Percentiles rank a stretch among this genome's conserved stretches.
These are phyloP conservation scores for Arthroderma uncinatum DNA, from an alignment of 2,329 filamentous ascomycete species.

Conservation along the genomic window DNA sequence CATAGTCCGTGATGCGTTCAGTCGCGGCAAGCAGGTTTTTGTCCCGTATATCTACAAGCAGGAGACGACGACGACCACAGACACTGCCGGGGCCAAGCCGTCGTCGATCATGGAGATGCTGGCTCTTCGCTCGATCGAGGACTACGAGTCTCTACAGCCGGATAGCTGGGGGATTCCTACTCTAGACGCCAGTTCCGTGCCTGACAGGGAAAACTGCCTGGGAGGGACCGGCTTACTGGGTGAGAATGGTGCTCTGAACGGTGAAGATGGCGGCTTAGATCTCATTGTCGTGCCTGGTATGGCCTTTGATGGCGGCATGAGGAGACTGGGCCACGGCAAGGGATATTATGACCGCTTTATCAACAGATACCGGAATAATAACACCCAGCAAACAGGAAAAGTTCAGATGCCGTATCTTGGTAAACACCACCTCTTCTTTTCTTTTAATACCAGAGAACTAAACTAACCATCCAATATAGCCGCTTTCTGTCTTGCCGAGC, in stretches of 20 bases:
- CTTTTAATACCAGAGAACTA: conserved; percentile 17
- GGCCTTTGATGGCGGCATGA: conserved; percentile 67
- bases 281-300: conserved; percentile 86
- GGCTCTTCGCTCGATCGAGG: conserved; percentile 56
- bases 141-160: conserved; percentile 63
- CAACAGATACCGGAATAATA: conserved; percentile 53
- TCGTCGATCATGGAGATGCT: conserved; percentile 92
- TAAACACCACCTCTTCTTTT: conserved; percentile 27
- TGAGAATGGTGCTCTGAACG: conserved; percentile 10
- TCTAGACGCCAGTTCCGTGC: conserved; percentile 54
- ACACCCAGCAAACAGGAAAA: conserved; percentile 21
- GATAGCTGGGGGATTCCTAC: conserved; percentile 97
- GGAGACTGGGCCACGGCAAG: conserved; percentile 82
- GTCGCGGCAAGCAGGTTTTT: conserved; percentile 70
- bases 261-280: conserved; percentile 49
- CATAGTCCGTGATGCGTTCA: conserved; percentile 72
- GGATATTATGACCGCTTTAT: conserved; percentile 96
- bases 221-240: conserved; percentile 45
- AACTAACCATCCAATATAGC: conserved; percentile 35
- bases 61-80: conserved; percentile 13
- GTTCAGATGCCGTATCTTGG: conserved; percentile 47
- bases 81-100: conserved; percentile 34
- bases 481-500: conserved; percentile 75
- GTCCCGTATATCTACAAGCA: conserved; percentile 74
- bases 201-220: conserved; percentile 59